Evolutionary conservation across 345 rosid species (phyloP).

Genomic region (Syzygium oleosum): DNA sequence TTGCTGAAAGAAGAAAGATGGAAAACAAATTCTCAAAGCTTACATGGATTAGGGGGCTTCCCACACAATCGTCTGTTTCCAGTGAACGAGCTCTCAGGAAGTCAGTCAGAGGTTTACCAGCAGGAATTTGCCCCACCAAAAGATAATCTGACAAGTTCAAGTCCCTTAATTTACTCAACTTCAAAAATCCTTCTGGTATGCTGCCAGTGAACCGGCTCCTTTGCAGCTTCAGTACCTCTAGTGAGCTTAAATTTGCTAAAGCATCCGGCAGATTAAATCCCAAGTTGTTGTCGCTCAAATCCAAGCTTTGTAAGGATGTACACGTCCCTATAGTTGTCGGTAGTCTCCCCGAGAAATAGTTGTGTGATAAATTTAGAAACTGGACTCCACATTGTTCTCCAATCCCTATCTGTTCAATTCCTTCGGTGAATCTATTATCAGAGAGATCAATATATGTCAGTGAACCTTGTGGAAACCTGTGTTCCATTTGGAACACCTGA

Average conservation of each 20-base stretch:
- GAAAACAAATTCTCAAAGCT: neutral
- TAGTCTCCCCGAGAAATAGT: slow-evolving; percentile 12
- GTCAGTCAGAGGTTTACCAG: slow-evolving; percentile 34
- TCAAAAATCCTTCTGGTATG: slow-evolving; percentile 32
- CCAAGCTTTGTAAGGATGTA: slow-evolving; percentile 18
- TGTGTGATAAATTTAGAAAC: slow-evolving; percentile 36
- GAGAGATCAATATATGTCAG: slow-evolving; percentile 40
- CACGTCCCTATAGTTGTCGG: slow-evolving; percentile 18
- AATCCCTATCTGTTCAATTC: slow-evolving; percentile 16
- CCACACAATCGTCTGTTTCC: slow-evolving; percentile 56
- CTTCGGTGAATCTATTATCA: slow-evolving; percentile 28
- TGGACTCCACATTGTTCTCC: slow-evolving; percentile 16
- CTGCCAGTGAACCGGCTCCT: slow-evolving; percentile 32
- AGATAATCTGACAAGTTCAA: slow-evolving; percentile 43
- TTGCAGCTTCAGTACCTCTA: slow-evolving; percentile 43
- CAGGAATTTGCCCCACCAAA: slow-evolving; percentile 38
- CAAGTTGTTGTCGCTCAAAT: slow-evolving; percentile 32
- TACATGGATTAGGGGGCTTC: slow-evolving; percentile 43
- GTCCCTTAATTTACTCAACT: slow-evolving; percentile 31
- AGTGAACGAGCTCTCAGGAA: slow-evolving; percentile 30
- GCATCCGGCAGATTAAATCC: slow-evolving; percentile 23
- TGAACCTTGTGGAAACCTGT: slow-evolving; percentile 10
- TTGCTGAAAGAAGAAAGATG: neutral
- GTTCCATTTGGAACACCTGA: slow-evolving; percentile 14
- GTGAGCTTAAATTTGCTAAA: slow-evolving; percentile 22